Conservation (phyloP, 2,329 filamentous ascomycete genomes). For the Blastomyces parvus region DNA sequence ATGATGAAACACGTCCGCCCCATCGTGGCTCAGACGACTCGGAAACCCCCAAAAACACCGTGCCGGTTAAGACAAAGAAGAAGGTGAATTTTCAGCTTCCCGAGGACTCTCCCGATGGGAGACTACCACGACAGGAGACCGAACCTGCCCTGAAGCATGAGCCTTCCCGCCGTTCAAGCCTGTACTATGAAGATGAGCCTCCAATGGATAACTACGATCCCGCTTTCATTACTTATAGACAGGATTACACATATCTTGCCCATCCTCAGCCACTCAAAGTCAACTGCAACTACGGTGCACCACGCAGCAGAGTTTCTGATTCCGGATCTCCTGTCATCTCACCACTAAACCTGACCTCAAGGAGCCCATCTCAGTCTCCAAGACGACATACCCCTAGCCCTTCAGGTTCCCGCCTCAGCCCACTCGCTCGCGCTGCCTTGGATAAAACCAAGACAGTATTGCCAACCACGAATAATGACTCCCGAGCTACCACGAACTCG, state of each 20-base stretch:
- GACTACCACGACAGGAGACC: neutral
- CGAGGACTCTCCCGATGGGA: neutral
- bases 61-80: slow-evolving; percentile 4
- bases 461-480: neutral
- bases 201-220: slow-evolving; percentile 4
- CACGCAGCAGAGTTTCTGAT: slow-evolving; percentile 1
- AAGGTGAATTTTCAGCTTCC: slow-evolving; percentile 6
- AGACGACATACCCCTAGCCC: neutral
- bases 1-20: slow-evolving; percentile 15
- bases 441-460: neutral
- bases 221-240: slow-evolving; percentile 1
- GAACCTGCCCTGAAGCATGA: neutral
- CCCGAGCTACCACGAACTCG: slow-evolving; percentile 1
- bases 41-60: neutral
- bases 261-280: slow-evolving; percentile 7
- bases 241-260: slow-evolving; percentile 2
- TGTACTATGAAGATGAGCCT: slow-evolving; percentile 1
- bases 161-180: neutral
- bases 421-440: neutral
- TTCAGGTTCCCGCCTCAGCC: neutral
- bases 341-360: slow-evolving; percentile 1
- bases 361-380: neutral
- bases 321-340: slow-evolving; percentile 1
- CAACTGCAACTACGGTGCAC: slow-evolving; percentile 4
- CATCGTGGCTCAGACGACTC: slow-evolving; percentile 5